Evolutionary conservation across 2,329 filamentous ascomycete species (phyloP).

Genomic region (Colletotrichum siamense): DNA sequence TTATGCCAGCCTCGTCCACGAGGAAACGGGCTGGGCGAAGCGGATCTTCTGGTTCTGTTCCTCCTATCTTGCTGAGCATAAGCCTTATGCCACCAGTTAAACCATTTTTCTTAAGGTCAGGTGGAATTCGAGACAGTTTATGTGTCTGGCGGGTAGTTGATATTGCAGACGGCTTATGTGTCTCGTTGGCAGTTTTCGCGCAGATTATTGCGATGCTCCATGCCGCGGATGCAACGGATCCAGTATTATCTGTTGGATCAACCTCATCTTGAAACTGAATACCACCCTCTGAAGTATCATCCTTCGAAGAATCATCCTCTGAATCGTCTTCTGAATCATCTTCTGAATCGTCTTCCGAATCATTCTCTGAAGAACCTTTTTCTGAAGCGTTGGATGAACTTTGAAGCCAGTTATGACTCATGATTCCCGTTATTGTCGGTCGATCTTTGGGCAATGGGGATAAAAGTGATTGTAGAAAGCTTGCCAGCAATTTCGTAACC

Average conservation of each 20-base stretch:
- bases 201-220: neutral
- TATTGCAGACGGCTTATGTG: too few relatives aligned
- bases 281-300: neutral
- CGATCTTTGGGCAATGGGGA: neutral
- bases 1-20: too few relatives aligned
- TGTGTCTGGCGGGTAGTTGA: too few relatives aligned
- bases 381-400: neutral
- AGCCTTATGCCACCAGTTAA: too few relatives aligned
- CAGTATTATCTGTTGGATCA: neutral
- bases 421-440: neutral
- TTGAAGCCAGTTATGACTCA: neutral
- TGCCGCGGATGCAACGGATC: neutral
- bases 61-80: too few relatives aligned
- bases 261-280: neutral
- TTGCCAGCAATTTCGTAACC: neutral
- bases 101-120: too few relatives aligned
- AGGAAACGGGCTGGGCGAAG: too few relatives aligned
- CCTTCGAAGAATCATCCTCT: neutral
- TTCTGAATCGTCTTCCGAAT: too few relatives aligned
- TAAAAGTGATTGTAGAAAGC: neutral
- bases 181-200: too few relatives aligned
- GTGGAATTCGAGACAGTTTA: too few relatives aligned
- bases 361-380: neutral
- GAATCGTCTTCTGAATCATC: neutral
- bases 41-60: too few relatives aligned